Evolutionary conservation across 2,329 filamentous ascomycete species (phyloP).

Genomic region (Xylariaceae sp.): DNA sequence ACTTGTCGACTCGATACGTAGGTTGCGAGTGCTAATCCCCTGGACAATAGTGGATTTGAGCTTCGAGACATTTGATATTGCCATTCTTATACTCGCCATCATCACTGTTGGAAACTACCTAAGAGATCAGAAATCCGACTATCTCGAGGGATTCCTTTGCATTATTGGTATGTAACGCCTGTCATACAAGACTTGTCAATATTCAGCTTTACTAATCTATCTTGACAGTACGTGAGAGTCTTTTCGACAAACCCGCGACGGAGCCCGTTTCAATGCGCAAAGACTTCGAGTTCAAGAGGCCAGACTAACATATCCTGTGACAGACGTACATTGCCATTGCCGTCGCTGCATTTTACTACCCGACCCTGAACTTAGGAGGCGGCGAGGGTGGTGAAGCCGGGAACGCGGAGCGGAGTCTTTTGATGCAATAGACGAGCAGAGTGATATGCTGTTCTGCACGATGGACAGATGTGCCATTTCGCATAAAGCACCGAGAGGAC

Average conservation of each 20-base stretch:
- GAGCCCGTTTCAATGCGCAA: no score
- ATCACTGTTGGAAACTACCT: constrained; percentile 86
- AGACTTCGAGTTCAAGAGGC: no score
- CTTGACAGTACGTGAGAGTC: no score
- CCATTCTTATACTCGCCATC: constrained; percentile 78
- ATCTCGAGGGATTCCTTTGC: constrained; percentile 80
- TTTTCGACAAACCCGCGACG: no score
- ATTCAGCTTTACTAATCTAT: no score
- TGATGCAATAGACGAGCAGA: background rate
- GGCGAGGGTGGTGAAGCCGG: background rate
- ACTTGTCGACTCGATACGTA: no score
- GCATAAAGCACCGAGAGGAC: no score
- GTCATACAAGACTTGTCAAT: no score
- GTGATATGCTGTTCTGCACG: no score
- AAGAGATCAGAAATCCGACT: constrained; percentile 85
- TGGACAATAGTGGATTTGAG: constrained; percentile 64
- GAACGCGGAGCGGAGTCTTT: constrained; percentile 10
- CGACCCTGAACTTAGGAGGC: constrained; percentile 48
- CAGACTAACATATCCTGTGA: no score
- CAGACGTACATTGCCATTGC: constrained; percentile 58
- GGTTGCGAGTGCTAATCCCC: no score
- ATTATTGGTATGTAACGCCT: constrained; percentile 45
- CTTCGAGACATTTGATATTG: constrained; percentile 84
- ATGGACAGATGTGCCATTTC: no score
- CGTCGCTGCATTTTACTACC: constrained; percentile 57